These are phyloP conservation scores for Verticillium albo-atrum DNA, from an alignment of 2,329 filamentous ascomycete genomes.

Conservation along the genomic window DNA sequence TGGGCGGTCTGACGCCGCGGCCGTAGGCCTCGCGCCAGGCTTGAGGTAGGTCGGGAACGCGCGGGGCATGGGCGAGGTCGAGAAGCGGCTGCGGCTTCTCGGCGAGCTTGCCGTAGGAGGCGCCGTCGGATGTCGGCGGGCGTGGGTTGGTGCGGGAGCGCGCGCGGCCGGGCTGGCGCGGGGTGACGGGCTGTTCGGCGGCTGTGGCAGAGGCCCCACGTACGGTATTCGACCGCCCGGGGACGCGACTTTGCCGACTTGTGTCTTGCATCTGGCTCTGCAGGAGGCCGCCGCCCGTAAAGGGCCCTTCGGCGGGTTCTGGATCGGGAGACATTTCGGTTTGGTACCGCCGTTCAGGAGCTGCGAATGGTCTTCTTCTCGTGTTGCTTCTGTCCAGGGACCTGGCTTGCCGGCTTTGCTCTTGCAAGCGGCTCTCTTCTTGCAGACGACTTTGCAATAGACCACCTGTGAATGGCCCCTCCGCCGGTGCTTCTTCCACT, in stretches of 20 bases:
- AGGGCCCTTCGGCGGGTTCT: slow-evolving; percentile 15
- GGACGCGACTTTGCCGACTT: slow-evolving; percentile 4
- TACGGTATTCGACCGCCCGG: slow-evolving; percentile 4
- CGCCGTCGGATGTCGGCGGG: slow-evolving; percentile 10
- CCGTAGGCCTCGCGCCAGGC: slow-evolving; percentile 49
- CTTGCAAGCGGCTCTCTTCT: not conserved
- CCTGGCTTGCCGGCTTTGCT: not conserved
- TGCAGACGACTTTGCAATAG: not conserved
- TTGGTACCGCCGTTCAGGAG: not conserved
- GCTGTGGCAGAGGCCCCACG: slow-evolving; percentile 9
- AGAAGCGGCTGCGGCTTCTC: slow-evolving; percentile 56
- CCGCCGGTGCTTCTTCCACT: slow-evolving; percentile 21
- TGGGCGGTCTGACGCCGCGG: slow-evolving; percentile 34
- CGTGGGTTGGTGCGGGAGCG: slow-evolving; percentile 21
- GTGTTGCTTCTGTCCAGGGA: slow-evolving; percentile 9
- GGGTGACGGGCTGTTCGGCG: not conserved
- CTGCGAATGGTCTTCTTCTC: not conserved
- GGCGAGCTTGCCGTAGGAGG: slow-evolving; percentile 17
- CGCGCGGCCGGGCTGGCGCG: slow-evolving; percentile 6
- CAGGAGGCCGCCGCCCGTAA: slow-evolving; percentile 7
- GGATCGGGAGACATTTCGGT: slow-evolving; percentile 19
- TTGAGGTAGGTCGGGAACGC: slow-evolving; percentile 60
- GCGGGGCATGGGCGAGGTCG: slow-evolving; percentile 56
- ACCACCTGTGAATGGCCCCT: slow-evolving; percentile 9
- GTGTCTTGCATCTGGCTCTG: not conserved